Base-by-base conservation (phyloP, 2,329 filamentous ascomycete genomes). In the Elsinoe necatrix region DNA sequence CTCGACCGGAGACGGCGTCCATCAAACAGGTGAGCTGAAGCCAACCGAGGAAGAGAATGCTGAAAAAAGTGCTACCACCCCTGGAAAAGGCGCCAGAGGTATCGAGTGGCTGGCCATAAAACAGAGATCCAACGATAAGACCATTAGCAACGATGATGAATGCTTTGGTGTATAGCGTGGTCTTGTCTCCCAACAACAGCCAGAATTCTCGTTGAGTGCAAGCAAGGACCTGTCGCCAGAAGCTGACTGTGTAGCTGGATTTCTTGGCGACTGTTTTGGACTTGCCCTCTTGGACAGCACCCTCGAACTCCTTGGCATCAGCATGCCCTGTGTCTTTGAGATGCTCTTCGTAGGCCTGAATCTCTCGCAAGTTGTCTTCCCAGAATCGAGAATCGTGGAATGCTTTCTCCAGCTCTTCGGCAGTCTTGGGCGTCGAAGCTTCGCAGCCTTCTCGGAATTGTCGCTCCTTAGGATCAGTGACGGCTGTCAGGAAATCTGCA, bases 11-110 rank as follows among this genome's bases (percentile, higher is more conserved):
- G 7, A 92, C 84, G 43, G 86, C 87, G 61, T 85, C 85, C 79
- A 87, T 89, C 55, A 91, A 76, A 68, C 95, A 88, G 0, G 84
- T 82, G 48, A 95, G 73, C 59, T 91, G 87, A 4, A 93, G 76
- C 83, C 83, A 86, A 57, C 73, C 77, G 4, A 86, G 73, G 70
- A 86, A 84, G 27, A 86, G 67, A 60, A 85, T 82, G 1, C 80
- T 82, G 71, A 86, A 85, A 75, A 86, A 86, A 7, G 82, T 69
- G 6, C 79, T 75, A 66, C 84, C 83, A 5, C 83, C 81, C 62
- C 83, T 76, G 4, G 77, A 73, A 67, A 86, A 87, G 11, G 82
- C 80, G 34, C 83, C 83, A 39, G 72, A 75, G 1, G 82, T 84
- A 63, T 80, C 75, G 4, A 77, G 64, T 0, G 80, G 72, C 65